phyloP scores from a whole-genome alignment of 2,329 filamentous ascomycete genomes.

The Cladorrhinum sp. region DNA sequence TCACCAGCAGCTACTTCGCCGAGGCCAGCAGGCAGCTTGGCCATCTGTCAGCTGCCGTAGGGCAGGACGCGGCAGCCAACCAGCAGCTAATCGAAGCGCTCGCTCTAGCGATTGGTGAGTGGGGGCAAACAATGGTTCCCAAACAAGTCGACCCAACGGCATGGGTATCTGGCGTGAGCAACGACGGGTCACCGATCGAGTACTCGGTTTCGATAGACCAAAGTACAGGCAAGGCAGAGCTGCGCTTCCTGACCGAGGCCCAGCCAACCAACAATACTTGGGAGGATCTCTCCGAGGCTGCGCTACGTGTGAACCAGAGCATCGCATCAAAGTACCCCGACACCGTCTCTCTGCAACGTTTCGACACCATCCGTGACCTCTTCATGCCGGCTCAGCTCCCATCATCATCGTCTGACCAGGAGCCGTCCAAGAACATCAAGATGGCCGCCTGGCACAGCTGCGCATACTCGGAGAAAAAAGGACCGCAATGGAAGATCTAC shows the following conservation, averaged over 20 bases:
- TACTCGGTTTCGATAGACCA: slow-evolving; percentile 10
- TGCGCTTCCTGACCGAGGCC: slow-evolving; percentile 10
- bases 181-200: slow-evolving; percentile 8
- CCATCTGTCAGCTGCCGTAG: neutral
- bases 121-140: neutral
- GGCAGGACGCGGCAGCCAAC: neutral
- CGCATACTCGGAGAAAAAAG: neutral
- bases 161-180: slow-evolving; percentile 4
- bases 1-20: neutral
- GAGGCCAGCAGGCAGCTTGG: slow-evolving; percentile 2
- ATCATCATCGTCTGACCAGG: too few species aligned
- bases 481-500: slow-evolving; percentile 11
- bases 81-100: neutral
- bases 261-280: neutral
- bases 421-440: neutral
- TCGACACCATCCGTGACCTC: neutral
- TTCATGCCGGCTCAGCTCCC: neutral
- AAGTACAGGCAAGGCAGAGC: neutral
- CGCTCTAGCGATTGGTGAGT: slow-evolving; percentile 6
- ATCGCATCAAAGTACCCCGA: neutral
- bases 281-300: neutral
- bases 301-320: neutral
- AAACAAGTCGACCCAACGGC: neutral
- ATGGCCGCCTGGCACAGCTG: slow-evolving; percentile 9
- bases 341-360: neutral